A percentile compares a stretch with the other conserved stretches of the same genome.
phyloP scores from a whole-genome alignment of 2,329 filamentous ascomycete species.

The Colletotrichum caudatum region DNA sequence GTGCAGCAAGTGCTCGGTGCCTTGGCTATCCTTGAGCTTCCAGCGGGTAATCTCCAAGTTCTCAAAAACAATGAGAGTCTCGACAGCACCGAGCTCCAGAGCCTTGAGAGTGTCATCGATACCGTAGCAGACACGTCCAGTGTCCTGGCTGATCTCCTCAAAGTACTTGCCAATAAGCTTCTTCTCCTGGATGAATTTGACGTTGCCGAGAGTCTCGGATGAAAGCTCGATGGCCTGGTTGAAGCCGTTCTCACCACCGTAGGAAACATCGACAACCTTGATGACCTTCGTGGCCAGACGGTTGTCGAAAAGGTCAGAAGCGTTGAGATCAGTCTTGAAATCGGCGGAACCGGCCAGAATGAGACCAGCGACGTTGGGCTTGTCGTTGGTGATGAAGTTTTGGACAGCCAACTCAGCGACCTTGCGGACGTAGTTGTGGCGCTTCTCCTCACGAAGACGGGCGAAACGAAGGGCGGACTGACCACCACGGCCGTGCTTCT shows the following conservation, averaged over 20 bases:
- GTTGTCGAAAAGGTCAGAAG: conserved; percentile 95
- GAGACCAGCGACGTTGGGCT: conserved; percentile 95
- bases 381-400: conserved; percentile 98
- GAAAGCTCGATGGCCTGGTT: conserved; percentile 98
- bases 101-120: conserved; percentile 98
- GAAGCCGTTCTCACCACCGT: conserved; percentile 99
- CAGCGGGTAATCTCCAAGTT: conserved; percentile 96
- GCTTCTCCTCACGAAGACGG: conserved; percentile 98
- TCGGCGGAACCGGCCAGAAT: conserved; percentile 97
- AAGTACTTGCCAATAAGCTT: conserved; percentile 99
- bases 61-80: conserved; percentile 96
- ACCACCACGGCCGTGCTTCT: conserved; percentile 99
- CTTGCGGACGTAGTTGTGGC: conserved; percentile 99
- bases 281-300: conserved; percentile 95
- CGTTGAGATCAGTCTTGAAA: conserved; percentile 99
- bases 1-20: conserved; percentile 81
- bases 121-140: conserved; percentile 96
- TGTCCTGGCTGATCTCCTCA: conserved; percentile 98
- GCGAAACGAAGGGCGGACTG: conserved; percentile 99
- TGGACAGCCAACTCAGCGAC: conserved; percentile 97
- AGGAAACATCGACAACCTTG: conserved; percentile 99
- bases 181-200: conserved; percentile 99
- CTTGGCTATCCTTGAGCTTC: conserved; percentile 83
- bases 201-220: conserved; percentile 94
- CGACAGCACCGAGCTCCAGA: conserved; percentile 92